Evolutionary conservation across 177 flowering plant genomes (phyloP).

Genomic region (Telopea speciosissima): DNA sequence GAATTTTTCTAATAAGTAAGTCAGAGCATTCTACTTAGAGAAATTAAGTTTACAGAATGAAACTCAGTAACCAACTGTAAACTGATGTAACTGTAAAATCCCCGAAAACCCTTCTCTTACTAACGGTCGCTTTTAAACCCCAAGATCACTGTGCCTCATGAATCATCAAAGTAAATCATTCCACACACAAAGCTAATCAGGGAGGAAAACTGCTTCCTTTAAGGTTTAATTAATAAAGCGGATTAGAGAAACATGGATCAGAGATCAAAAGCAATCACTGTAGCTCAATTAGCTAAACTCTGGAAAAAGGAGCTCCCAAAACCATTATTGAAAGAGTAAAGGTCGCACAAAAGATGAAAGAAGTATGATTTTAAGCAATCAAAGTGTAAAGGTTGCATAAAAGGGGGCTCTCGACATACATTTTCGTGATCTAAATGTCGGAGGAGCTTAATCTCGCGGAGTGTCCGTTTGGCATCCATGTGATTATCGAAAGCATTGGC

Average conservation of each 20-base stretch:
- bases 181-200: background rate
- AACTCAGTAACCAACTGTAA: background rate
- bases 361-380: background rate
- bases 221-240: background rate
- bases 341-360: too few relatives aligned
- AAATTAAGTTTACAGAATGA: too few relatives aligned
- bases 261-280: background rate
- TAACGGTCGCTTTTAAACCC: background rate
- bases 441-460: slow-evolving; percentile 86
- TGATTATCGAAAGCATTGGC: slow-evolving; percentile 88
- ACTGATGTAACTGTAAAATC: background rate
- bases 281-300: background rate
- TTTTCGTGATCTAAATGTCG: slow-evolving; percentile 71
- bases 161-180: background rate
- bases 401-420: slow-evolving; percentile 18
- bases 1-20: too few relatives aligned
- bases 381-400: background rate
- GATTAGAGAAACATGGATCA: background rate
- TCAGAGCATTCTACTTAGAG: background rate
- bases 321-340: background rate
- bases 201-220: background rate
- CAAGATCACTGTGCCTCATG: background rate
- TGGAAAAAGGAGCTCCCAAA: background rate
- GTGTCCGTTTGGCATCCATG: slow-evolving; percentile 93
- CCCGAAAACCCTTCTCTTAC: background rate